Evolutionary conservation across 495 filamentous ascomycete genomes (phyloP), one percentile per base, ranked within the genome.

Genomic region (Penicillium desertorum): DNA sequence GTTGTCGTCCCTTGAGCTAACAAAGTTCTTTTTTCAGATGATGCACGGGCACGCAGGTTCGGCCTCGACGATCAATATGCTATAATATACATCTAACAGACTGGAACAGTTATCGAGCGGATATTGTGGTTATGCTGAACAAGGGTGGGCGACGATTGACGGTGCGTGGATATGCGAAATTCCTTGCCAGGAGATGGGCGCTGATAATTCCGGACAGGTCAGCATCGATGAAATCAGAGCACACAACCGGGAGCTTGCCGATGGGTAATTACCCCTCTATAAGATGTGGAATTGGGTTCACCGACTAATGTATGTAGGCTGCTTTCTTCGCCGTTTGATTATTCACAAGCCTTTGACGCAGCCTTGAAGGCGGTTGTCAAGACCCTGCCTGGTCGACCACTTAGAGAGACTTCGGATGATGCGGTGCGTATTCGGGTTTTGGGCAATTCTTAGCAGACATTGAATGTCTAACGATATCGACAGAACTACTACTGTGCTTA

Each of bases 141-240:
- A 89, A 90, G 62, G 89, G 88, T 58, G 76, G 90, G 63, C 83
- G 89, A 58, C 81, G 92, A 65, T 80, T 87, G 53, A 80, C 74
- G 54, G 84, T 84, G 64, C 54, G 80, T 70, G 42, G 17, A 48
- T 51, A 39, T 45, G 32, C 29, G 27, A 48, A 54, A 46, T 27
- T 10, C 20, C 39, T 22, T 39, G 32, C 39, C 8, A 25, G 56
- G 43, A 51, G 22, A 5, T 36, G 43, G 43, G 27, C 46, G 53
- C 62, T 73, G 51, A 71, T 44, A 37, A 56, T 60, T 55, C 49
- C 32, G 39, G 39, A 81, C 73, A 91, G 75, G 89, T 98, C 65
- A 96, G 91, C 77, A 82, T 99, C 57, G 95, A 98, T 75, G 91
- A 97, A 67, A 89, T 98, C 68, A 82, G 95, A 70, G 83, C 89